Evolutionary conservation across 108 stramenopile species (phyloP).

Genomic region (Chaetoceros tenuissimus): DNA sequence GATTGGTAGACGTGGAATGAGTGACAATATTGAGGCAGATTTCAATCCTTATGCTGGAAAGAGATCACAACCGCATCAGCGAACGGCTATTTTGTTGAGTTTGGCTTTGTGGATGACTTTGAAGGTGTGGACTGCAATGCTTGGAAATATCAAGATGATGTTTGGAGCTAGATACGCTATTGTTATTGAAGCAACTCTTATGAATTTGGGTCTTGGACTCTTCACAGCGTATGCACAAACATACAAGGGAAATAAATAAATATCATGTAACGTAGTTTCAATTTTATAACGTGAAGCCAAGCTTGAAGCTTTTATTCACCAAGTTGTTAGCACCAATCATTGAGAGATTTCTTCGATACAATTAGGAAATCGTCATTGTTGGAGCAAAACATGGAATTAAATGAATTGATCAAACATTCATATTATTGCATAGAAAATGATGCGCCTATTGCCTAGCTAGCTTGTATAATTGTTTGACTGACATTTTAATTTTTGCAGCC

Average conservation of each 20-base stretch:
- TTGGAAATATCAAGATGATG: conserved; percentile 22
- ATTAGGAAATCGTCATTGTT: too few species aligned
- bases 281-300: neutral
- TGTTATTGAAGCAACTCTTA: conserved; percentile 18
- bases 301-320: too few species aligned
- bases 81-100: conserved; percentile 29
- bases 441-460: neutral
- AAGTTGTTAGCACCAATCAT: too few species aligned
- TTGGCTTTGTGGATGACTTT: conserved; percentile 20
- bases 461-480: neutral
- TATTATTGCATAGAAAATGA: neutral
- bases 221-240: conserved; percentile 25
- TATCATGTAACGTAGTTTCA: neutral
- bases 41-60: conserved; percentile 30
- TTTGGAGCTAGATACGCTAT: conserved; percentile 35
- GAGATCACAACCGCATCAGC: conserved; percentile 39
- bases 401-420: neutral
- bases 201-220: conserved; percentile 10
- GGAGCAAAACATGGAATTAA: too few species aligned
- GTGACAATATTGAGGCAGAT: conserved; percentile 31
- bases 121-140: conserved; percentile 19
- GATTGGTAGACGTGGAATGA: conserved; percentile 73
- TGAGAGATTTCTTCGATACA: too few species aligned
- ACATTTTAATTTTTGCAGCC: conserved; percentile 73
- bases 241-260: conserved; percentile 17